Conservation (phyloP, 1,284 basidiomycete species). For the Microbotryomycetes sp. region DNA sequence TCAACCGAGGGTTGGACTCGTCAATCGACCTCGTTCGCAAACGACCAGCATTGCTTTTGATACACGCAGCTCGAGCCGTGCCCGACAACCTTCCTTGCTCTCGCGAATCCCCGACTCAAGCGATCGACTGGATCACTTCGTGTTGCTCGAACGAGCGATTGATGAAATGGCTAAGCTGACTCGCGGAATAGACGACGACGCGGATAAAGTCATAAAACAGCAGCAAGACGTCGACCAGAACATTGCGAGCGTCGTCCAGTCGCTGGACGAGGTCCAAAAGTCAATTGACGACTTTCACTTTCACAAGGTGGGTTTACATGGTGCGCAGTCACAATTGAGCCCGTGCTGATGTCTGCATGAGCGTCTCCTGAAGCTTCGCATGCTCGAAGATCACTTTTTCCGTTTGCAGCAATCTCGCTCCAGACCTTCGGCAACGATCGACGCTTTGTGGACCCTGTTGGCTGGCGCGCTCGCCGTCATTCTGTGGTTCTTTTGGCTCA, state of each 20-base stretch:
- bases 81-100: too few species aligned
- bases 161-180: not conserved
- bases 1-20: not conserved
- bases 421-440: slow-evolving; percentile 2
- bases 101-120: too few species aligned
- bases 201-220: not conserved
- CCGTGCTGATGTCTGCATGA: too few species aligned
- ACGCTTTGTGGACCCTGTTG: not conserved
- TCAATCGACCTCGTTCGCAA: not conserved
- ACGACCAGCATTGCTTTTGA: too few species aligned
- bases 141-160: not conserved
- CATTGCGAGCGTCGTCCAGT: not conserved
- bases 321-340: too few species aligned
- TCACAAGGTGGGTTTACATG: slow-evolving; percentile 3
- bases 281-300: slow-evolving; percentile 1
- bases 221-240: slow-evolving; percentile 5
- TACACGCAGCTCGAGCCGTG: too few species aligned
- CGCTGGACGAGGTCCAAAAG: slow-evolving; percentile 5
- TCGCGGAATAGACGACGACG: not conserved
- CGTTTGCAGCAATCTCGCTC: slow-evolving; percentile 7
- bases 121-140: not conserved
- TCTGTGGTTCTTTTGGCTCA: slow-evolving; percentile 15
- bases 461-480: slow-evolving; percentile 13
- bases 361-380: slow-evolving; percentile 8
- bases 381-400: slow-evolving; percentile 12